Percentiles rank a stretch among this genome's conserved stretches.
Conservation (phyloP, 1,284 basidiomycete species). For the Xerocomus nothofagi region DNA sequence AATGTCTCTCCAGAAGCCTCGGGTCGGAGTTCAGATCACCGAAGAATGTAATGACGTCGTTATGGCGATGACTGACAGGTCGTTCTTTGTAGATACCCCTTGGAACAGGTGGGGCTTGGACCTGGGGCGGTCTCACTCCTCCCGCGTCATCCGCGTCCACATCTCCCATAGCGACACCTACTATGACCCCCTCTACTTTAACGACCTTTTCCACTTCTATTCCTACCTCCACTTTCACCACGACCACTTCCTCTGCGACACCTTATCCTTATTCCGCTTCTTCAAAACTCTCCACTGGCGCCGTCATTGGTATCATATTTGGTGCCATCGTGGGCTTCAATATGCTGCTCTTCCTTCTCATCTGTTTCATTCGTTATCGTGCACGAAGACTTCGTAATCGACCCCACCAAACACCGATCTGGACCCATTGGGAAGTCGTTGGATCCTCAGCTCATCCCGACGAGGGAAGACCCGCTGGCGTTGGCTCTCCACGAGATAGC, state of each 20-base stretch:
- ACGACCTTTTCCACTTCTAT: conserved; percentile 28
- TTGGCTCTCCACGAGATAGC: conserved; percentile 63
- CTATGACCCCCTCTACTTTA: conserved; percentile 28
- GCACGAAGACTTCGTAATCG: conserved; percentile 39
- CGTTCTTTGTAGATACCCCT: conserved; percentile 59
- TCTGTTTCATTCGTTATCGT: conserved; percentile 52
- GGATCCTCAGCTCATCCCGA: conserved; percentile 25
- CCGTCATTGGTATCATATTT: conserved; percentile 49
- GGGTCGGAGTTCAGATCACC: neutral
- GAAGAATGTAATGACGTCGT: conserved; percentile 12
- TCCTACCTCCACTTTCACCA: conserved; percentile 25
- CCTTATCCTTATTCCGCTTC: conserved; percentile 30
- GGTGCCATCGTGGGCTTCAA: conserved; percentile 41
- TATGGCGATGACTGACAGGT: conserved; percentile 11
- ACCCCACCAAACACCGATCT: conserved; percentile 43
- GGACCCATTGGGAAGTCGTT: conserved; percentile 56
- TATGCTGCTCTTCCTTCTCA: conserved; percentile 49
- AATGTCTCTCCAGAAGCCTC: neutral
- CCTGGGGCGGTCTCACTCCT: conserved; percentile 60
- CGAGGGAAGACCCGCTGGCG: conserved; percentile 47
- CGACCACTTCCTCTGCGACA: conserved; percentile 31
- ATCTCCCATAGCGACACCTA: conserved; percentile 28
- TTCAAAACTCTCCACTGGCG: conserved; percentile 30
- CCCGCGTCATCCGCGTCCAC: conserved; percentile 39
- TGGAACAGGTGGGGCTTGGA: conserved; percentile 56